These are phyloP conservation scores for Magnolia changhungtana DNA, from an alignment of 164 flowering plant species.

Conservation along the genomic window DNA sequence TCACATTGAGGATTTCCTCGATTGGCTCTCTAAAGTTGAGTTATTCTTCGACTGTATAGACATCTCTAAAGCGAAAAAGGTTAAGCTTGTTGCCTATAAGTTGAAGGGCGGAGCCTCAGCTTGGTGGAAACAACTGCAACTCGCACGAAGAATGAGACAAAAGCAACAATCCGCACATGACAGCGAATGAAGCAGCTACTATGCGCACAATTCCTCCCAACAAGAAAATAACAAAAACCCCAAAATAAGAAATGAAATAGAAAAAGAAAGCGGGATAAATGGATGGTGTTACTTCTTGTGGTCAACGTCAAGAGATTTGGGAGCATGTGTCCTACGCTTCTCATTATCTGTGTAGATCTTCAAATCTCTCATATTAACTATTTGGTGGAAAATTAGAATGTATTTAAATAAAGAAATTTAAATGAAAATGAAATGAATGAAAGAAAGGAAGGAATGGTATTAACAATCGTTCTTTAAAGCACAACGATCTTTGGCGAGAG, in stretches of 20 bases:
- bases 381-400: neutral
- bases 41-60: no score
- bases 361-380: conserved; percentile 31
- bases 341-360: conserved; percentile 41
- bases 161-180: no score
- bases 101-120: no score
- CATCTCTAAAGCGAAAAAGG: no score
- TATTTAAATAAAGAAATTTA: neutral
- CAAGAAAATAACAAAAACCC: neutral
- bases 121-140: no score
- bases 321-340: conserved; percentile 9
- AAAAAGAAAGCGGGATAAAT: neutral
- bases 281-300: conserved; percentile 15
- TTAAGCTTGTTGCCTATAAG: no score
- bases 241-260: neutral
- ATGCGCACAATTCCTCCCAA: no score
- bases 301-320: conserved; percentile 10
- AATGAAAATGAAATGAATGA: neutral
- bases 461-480: conserved; percentile 14
- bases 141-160: no score
- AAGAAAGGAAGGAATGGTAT: neutral
- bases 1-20: no score
- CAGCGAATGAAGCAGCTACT: no score
- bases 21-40: no score
- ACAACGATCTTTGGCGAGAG: conserved; percentile 9